These are phyloP conservation scores for Talinum fruticosum DNA, from an alignment of 148 eudicot genomes.

Conservation along the genomic window DNA sequence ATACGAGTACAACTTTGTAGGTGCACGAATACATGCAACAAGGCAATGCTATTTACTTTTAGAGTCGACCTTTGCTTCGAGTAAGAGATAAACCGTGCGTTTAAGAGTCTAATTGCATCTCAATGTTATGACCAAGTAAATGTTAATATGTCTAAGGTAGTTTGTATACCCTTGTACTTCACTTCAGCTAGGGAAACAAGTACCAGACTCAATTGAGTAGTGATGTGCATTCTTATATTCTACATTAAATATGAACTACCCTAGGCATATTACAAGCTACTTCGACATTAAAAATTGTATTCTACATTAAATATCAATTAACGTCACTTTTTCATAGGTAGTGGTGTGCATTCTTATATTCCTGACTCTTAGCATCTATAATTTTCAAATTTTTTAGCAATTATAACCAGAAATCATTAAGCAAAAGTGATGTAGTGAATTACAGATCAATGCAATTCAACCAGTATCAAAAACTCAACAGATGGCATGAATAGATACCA, in stretches of 20 bases:
- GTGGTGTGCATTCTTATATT: neutral
- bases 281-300: neutral
- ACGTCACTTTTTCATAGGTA: neutral
- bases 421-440: too few relatives aligned
- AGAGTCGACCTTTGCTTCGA: neutral
- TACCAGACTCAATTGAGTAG: neutral
- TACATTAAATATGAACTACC: neutral
- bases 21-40: neutral
- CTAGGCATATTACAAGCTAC: neutral
- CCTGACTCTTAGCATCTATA: neutral
- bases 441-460: neutral
- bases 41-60: neutral
- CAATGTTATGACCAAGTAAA: neutral
- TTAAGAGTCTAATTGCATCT: neutral
- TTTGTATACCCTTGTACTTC: neutral
- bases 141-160: neutral
- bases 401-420: neutral
- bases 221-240: neutral
- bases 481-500: conserved; percentile 42
- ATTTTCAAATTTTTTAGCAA: neutral
- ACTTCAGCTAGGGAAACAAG: neutral
- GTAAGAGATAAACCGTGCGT: too few relatives aligned
- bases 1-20: too few relatives aligned
- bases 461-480: neutral
- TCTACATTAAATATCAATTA: neutral